Evolutionary conservation across 306 rosid species (phyloP).

Genomic region (Vicia faba): DNA sequence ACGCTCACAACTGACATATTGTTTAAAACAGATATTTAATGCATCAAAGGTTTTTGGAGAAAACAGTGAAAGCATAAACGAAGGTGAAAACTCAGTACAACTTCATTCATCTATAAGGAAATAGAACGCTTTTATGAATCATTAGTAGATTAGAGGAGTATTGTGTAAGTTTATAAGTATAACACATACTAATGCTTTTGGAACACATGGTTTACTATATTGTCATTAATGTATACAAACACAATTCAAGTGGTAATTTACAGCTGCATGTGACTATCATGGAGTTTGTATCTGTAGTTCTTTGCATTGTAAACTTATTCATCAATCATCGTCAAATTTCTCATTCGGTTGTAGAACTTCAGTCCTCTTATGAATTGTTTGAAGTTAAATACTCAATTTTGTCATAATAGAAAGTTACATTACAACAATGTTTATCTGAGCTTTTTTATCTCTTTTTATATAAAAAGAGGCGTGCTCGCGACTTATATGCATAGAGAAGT

Average conservation of each 20-base stretch:
- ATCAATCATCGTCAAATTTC: background rate
- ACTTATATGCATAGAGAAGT: constrained; percentile 25
- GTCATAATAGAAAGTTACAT: constrained; percentile 18
- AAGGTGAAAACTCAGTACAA: constrained; percentile 42
- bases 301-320: background rate
- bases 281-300: background rate
- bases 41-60: constrained; percentile 37
- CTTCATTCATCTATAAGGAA: constrained; percentile 37
- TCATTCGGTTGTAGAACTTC: background rate
- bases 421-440: constrained; percentile 16
- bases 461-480: constrained; percentile 22
- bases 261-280: background rate
- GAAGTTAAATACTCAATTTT: background rate
- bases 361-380: constrained; percentile 16
- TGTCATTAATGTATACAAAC: background rate
- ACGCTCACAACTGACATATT: constrained; percentile 15
- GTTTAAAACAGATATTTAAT: constrained; percentile 49
- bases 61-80: constrained; percentile 29
- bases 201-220: constrained; percentile 11
- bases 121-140: constrained; percentile 40
- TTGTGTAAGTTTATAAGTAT: constrained; percentile 19
- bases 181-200: background rate
- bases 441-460: constrained; percentile 16
- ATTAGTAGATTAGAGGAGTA: background rate
- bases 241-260: background rate